Evolutionary conservation across 495 filamentous ascomycete genomes (phyloP).

Genomic region (Talaromyces nanjingensis): DNA sequence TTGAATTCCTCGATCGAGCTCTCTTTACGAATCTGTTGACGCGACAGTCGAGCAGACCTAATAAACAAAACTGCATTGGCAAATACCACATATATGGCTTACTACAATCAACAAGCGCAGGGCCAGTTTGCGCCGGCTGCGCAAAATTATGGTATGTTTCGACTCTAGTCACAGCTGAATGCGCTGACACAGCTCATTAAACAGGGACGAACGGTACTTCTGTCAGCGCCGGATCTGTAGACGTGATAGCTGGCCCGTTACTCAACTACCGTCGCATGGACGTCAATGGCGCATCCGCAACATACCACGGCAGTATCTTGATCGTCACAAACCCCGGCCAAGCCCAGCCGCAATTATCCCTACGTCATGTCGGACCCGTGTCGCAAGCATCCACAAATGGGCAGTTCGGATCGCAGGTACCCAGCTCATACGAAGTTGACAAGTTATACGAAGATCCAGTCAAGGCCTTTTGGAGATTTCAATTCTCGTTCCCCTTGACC

Average conservation of each 20-base stretch:
- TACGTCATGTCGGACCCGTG: constrained; percentile 40
- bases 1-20: background rate
- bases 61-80: background rate
- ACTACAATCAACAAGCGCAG: background rate
- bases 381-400: constrained; percentile 8
- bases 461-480: constrained; percentile 80
- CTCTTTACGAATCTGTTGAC: background rate
- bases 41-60: background rate
- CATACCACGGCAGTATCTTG: constrained; percentile 79
- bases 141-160: background rate
- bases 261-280: constrained; percentile 83
- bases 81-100: background rate
- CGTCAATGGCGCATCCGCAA: constrained; percentile 37
- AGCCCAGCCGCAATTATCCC: constrained; percentile 39
- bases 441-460: constrained; percentile 73
- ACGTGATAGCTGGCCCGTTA: constrained; percentile 72
- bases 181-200: background rate
- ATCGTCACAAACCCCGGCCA: constrained; percentile 65
- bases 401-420: background rate
- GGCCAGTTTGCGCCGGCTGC: background rate
- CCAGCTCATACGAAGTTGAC: constrained; percentile 37
- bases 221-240: constrained; percentile 32
- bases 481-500: constrained; percentile 46
- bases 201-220: background rate
- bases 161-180: background rate